Evolutionary conservation across 176 grass and related monocot genomes (phyloP).

Genomic region (Miscanthus lutarioriparius): DNA sequence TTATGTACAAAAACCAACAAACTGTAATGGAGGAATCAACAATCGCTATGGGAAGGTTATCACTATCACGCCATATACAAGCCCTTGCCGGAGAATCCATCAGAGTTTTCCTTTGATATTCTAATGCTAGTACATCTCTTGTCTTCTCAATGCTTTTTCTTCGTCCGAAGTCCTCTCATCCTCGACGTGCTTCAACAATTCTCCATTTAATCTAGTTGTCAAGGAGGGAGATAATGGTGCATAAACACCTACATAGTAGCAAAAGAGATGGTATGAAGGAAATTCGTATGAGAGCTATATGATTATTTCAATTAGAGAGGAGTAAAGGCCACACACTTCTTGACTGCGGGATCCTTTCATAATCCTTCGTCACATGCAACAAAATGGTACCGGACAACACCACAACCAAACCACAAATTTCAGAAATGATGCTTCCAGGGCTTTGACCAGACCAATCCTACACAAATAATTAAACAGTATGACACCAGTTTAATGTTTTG

Average conservation of each 20-base stretch:
- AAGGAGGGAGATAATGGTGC: slow-evolving; percentile 77
- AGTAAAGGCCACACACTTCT: slow-evolving; percentile 35
- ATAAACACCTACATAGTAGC: slow-evolving; percentile 55
- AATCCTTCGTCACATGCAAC: slow-evolving; percentile 92
- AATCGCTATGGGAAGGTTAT: not conserved
- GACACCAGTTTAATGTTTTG: not conserved
- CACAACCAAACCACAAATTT: slow-evolving; percentile 91
- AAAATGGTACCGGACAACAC: slow-evolving; percentile 90
- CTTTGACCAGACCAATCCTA: slow-evolving; percentile 96
- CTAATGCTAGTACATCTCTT: slow-evolving; percentile 53
- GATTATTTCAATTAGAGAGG: not conserved
- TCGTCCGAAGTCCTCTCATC: slow-evolving; percentile 48
- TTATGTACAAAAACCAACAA: slow-evolving; percentile 33
- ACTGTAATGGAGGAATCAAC: not conserved
- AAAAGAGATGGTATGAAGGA: not conserved
- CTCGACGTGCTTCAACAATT: slow-evolving; percentile 61
- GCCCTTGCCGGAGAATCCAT: not conserved
- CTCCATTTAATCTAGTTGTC: slow-evolving; percentile 72
- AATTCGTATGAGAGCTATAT: slow-evolving; percentile 26
- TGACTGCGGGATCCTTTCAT: slow-evolving; percentile 79
- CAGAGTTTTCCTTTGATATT: not conserved
- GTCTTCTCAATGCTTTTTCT: slow-evolving; percentile 67
- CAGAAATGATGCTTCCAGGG: slow-evolving; percentile 83
- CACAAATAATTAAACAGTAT: slow-evolving; percentile 2
- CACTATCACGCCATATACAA: not conserved